These are phyloP conservation scores for Ogataea hybrid DNA, from an alignment of 1,139 yeast species.

Conservation along the genomic window DNA sequence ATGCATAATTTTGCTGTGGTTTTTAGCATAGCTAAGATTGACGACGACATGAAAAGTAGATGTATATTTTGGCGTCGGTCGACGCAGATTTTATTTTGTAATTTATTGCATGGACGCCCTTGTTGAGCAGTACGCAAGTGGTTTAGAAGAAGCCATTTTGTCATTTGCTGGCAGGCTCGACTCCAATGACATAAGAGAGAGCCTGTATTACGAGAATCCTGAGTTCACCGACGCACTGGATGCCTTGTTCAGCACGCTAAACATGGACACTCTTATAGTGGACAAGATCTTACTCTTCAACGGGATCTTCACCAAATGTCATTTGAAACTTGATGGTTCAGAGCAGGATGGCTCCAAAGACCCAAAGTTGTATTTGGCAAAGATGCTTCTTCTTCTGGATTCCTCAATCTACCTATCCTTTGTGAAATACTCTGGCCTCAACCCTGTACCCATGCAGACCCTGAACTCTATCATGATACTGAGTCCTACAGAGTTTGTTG, in stretches of 20 bases:
- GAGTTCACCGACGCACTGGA: neutral
- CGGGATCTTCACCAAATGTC: constrained; percentile 11
- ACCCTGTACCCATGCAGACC: constrained; percentile 25
- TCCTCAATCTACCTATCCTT: constrained; percentile 16
- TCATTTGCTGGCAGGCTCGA: neutral
- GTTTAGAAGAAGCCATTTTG: neutral
- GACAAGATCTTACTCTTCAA: constrained; percentile 16
- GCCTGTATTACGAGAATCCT: neutral
- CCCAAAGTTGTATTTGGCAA: constrained; percentile 2
- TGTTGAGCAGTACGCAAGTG: constrained; percentile 4
- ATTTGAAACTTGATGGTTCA: constrained; percentile 3
- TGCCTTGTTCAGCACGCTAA: neutral
- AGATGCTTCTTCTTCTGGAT: constrained; percentile 16
- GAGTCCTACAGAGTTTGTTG: constrained; percentile 20
- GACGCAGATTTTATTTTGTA: constrained; percentile 1
- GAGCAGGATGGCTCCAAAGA: neutral
- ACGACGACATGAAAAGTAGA: neutral
- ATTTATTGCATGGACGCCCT: constrained; percentile 6
- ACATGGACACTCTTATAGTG: constrained; percentile 9
- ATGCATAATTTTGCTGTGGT: constrained; percentile 65
- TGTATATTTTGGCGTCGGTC: constrained; percentile 6
- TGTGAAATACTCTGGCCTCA: constrained; percentile 7
- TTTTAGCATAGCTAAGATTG: constrained; percentile 12
- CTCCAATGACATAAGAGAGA: neutral
- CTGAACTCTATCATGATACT: constrained; percentile 21